These are phyloP conservation scores for Cornus suecica DNA, from an alignment of 148 eudicot genomes.

Conservation along the genomic window DNA sequence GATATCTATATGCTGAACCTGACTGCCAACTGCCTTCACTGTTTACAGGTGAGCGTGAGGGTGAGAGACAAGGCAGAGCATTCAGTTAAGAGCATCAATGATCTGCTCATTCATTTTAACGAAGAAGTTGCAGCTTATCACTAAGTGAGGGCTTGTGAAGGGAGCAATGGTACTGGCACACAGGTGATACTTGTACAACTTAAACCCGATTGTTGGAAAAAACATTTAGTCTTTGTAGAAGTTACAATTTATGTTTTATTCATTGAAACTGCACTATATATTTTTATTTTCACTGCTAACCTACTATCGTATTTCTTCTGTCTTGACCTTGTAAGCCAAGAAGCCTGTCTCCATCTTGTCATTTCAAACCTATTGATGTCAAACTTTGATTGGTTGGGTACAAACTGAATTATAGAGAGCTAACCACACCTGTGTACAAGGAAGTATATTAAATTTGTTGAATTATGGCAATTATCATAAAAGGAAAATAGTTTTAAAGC, in stretches of 20 bases:
- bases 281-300: neutral
- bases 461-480: no score
- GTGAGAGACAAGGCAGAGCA: no score
- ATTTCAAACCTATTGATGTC: no score
- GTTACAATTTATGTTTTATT: no score
- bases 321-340: no score
- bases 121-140: conserved; percentile 59
- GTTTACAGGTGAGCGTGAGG: neutral
- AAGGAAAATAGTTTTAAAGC: no score
- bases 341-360: no score
- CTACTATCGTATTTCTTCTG: neutral
- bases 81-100: conserved; percentile 37
- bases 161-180: neutral
- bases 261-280: neutral
- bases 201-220: neutral
- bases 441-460: no score
- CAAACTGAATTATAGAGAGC: no score
- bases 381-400: no score
- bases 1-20: neutral
- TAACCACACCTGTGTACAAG: no score
- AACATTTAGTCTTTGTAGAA: neutral
- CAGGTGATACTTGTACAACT: neutral
- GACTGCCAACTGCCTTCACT: neutral
- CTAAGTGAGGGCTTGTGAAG: conserved; percentile 12
- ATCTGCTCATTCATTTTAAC: conserved; percentile 54